Conservation (phyloP, 495 filamentous ascomycete species). For the Hypoxylon lenormandii region DNA sequence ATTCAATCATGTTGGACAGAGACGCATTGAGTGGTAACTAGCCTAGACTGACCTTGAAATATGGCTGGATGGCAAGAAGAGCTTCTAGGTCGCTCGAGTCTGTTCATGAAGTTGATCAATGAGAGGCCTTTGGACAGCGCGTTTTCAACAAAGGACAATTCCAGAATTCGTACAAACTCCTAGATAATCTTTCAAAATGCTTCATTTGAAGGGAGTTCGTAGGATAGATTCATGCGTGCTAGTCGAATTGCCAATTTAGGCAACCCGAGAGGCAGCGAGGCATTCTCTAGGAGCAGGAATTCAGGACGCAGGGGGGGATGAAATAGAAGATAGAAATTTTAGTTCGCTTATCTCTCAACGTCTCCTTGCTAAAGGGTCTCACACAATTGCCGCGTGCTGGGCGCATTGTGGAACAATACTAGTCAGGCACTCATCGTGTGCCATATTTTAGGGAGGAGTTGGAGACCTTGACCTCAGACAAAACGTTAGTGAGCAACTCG, state of each 20-base stretch:
- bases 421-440: not conserved
- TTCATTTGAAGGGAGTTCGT: no score
- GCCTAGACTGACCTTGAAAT: not conserved
- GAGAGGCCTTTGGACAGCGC: no score
- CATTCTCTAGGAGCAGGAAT: constrained; percentile 24
- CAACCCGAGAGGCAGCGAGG: not conserved
- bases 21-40: not conserved
- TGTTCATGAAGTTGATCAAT: no score
- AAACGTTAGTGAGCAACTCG: constrained; percentile 2
- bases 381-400: constrained; percentile 6
- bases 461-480: constrained; percentile 6
- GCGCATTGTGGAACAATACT: constrained; percentile 21
- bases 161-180: no score
- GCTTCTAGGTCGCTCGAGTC: no score
- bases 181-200: no score
- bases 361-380: constrained; percentile 18
- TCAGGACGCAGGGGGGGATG: constrained; percentile 8
- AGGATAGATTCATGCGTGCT: not conserved
- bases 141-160: no score
- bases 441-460: constrained; percentile 20
- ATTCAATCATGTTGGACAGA: not conserved
- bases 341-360: constrained; percentile 21
- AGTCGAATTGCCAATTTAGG: constrained; percentile 4
- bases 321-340: constrained; percentile 1
- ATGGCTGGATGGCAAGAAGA: not conserved